Evolutionary conservation across 257 asterid genomes (phyloP).

Genomic region (Phtheirospermum japonicum): DNA sequence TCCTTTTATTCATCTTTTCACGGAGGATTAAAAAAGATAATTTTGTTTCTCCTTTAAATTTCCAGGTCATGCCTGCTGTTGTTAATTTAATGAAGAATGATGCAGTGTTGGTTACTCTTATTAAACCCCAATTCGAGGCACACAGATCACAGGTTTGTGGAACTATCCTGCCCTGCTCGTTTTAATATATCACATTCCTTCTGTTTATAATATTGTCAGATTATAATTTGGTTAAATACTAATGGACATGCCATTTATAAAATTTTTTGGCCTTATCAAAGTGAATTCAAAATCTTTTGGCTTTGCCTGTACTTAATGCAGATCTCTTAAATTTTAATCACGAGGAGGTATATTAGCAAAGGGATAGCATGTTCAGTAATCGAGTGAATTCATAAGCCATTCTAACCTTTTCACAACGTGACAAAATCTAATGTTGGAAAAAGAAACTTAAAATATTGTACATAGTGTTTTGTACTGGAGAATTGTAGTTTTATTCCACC

Average conservation of each 20-base stretch:
- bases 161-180: neutral
- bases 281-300: neutral
- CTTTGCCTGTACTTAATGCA: too few relatives aligned
- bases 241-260: neutral
- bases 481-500: too few relatives aligned
- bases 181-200: neutral
- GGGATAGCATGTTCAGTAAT: neutral
- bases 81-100: slow-evolving; percentile 78
- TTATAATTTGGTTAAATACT: neutral
- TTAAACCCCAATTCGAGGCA: slow-evolving; percentile 98
- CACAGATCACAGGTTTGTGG: slow-evolving; percentile 75
- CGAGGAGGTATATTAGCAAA: neutral
- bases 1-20: neutral
- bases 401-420: neutral
- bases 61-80: slow-evolving; percentile 96
- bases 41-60: slow-evolving; percentile 10
- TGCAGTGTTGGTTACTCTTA: slow-evolving; percentile 64
- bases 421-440: neutral
- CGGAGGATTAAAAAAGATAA: neutral
- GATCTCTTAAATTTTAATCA: too few relatives aligned
- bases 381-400: neutral
- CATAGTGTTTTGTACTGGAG: too few relatives aligned
- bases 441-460: neutral
- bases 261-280: neutral
- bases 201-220: neutral